Evolutionary conservation across 805 yeast species (phyloP).

Genomic region (Debaryomyces maramus): DNA sequence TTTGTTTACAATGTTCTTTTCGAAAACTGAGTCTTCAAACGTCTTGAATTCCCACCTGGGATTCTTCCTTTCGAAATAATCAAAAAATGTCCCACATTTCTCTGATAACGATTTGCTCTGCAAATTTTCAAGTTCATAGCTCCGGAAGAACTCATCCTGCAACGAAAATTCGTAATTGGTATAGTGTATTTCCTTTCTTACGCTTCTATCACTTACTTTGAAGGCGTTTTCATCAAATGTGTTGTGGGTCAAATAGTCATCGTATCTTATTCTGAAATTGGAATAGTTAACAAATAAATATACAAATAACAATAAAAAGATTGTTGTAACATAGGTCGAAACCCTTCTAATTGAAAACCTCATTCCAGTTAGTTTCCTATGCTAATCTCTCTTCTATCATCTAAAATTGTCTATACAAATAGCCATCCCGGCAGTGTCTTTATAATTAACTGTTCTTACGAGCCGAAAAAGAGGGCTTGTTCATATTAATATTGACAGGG

Average conservation of each 20-base stretch:
- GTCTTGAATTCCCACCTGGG: conserved; percentile 25
- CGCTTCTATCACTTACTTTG: conserved; percentile 10
- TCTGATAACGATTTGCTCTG: conserved; percentile 16
- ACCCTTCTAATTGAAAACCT: conserved; percentile 11
- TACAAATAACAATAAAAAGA: neutral
- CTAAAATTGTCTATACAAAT: neutral
- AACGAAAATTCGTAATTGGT: conserved; percentile 18
- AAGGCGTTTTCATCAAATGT: conserved; percentile 12
- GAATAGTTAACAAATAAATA: neutral
- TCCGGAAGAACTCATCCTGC: conserved; percentile 1
- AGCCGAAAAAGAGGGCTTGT: no score
- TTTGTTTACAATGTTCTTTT: conserved; percentile 22
- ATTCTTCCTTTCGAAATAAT: conserved; percentile 14
- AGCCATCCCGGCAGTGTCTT: no score
- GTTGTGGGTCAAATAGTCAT: neutral
- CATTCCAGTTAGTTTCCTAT: conserved; percentile 4
- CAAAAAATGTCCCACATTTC: conserved; percentile 26
- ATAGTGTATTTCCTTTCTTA: conserved; percentile 21
- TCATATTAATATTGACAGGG: no score
- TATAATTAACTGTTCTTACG: no score
- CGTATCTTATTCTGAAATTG: neutral
- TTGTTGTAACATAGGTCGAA: neutral
- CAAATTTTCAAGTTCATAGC: conserved; percentile 7
- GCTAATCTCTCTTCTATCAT: neutral
- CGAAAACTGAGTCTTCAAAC: conserved; percentile 13